Evolutionary conservation across 2,329 filamentous ascomycete species (phyloP).

Genomic region (Pseudogymnoascus sp.): DNA sequence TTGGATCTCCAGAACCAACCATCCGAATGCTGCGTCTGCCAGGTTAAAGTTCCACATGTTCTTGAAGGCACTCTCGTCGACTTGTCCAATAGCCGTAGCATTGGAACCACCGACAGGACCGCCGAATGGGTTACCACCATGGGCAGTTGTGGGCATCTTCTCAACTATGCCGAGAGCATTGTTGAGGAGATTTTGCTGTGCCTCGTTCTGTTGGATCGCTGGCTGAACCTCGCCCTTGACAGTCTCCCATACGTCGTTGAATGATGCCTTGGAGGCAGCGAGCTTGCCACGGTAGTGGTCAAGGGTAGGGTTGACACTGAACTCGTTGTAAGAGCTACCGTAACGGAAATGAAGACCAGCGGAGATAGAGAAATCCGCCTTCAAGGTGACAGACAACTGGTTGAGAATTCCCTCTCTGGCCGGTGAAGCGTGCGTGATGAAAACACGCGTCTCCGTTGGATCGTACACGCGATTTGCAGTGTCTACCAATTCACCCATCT

Average conservation of each 20-base stretch:
- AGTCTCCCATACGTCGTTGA: slow-evolving; percentile 99
- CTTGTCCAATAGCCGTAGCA: slow-evolving; percentile 67
- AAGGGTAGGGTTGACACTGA: slow-evolving; percentile 94
- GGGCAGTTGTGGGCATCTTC: slow-evolving; percentile 94
- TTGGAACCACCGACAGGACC: slow-evolving; percentile 66
- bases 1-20: slow-evolving; percentile 89
- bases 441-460: slow-evolving; percentile 91
- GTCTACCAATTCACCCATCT: slow-evolving; percentile 97
- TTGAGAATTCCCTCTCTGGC: slow-evolving; percentile 95
- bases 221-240: slow-evolving; percentile 94
- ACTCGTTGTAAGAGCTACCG: slow-evolving; percentile 98
- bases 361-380: slow-evolving; percentile 96
- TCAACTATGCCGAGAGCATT: slow-evolving; percentile 90
- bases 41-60: slow-evolving; percentile 99
- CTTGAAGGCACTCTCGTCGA: slow-evolving; percentile 98
- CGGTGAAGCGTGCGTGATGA: slow-evolving; percentile 93
- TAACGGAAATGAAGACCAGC: slow-evolving; percentile 97
- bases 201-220: slow-evolving; percentile 86
- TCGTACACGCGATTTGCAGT: slow-evolving; percentile 98
- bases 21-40: slow-evolving; percentile 94
- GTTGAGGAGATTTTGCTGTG: slow-evolving; percentile 84
- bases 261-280: slow-evolving; percentile 93
- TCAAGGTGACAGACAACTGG: slow-evolving; percentile 92
- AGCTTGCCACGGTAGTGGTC: slow-evolving; percentile 99
- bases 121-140: slow-evolving; percentile 93